These are phyloP conservation scores for Lactarius vividus DNA, from an alignment of 768 basidiomycete genomes.

Conservation along the genomic window DNA sequence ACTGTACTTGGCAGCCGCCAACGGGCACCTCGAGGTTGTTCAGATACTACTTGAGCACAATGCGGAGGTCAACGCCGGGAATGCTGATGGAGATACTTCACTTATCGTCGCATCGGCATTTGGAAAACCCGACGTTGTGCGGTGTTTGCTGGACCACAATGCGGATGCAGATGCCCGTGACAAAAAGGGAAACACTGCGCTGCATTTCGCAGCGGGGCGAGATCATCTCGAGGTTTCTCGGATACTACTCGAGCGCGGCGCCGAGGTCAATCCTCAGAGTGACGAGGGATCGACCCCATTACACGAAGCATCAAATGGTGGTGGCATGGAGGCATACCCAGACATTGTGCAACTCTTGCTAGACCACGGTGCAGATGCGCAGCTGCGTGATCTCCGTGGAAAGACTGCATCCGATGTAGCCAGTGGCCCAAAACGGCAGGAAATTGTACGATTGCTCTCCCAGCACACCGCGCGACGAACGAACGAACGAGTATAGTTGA, in stretches of 20 bases:
- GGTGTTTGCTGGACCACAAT: background rate
- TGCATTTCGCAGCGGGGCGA: background rate
- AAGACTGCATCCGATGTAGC: background rate
- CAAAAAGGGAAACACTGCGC: background rate
- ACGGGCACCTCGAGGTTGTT: background rate
- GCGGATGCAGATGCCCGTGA: background rate
- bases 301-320: background rate
- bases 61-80: background rate
- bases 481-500: background rate
- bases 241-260: background rate
- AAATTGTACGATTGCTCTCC: background rate
- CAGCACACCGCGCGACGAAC: background rate
- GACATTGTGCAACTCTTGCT: background rate
- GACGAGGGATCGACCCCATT: background rate
- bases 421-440: fast-evolving
- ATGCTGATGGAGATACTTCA: background rate
- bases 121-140: background rate
- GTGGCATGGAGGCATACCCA: no score
- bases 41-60: background rate
- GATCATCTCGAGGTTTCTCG: background rate
- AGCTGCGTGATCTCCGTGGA: background rate
- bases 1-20: background rate
- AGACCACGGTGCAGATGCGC: background rate
- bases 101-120: fast-evolving
- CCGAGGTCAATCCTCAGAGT: background rate